Evolutionary conservation across 208 protist species (phyloP), one percentile per base, ranked within the genome.

Genomic region (Acanthamoeba triangularis): DNA sequence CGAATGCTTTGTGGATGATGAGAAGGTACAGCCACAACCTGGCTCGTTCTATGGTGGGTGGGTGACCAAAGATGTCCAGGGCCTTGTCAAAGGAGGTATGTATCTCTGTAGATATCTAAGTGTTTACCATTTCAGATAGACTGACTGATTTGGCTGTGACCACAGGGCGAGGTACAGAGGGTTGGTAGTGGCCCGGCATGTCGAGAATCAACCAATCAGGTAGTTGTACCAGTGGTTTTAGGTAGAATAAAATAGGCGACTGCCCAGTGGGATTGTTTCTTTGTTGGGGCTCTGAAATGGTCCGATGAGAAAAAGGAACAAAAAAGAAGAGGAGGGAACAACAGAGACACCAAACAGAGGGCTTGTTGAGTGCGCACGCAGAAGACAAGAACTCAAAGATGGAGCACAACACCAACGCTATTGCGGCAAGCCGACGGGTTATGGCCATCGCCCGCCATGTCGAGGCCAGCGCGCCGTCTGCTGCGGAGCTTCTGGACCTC

Each of bases 21-120:
- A 78, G 30, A 14, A 78, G 35, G 69, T 78, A n/a, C 69, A 20
- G 4, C 69, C 69, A 6, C 69, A 78, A 16, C 69, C 69, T 3
- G 69, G 69, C n/a, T 78, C 69, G 3, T 78, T 78, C 69, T 78
- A 78, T n/a, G 69, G 69, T 37, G 69, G 69, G 8, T 78, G 69
- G 69, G 35, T 78, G 3, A 78, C 69, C 33, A 47, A 10, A 2
- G 69, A 78, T 16, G 37, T 78, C 8, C 8, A 78, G 69, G 69
- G 69, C 69, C 3, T 78, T 3, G 69, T 78, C 69, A 78, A 78
- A 28, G 69, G 69, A 3, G 69, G 69, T 78, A 78, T n/a, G 69
- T 5, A 4, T 63, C 59, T 3, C 23, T 16, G 59, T 28, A 28
- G 59, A 4, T 63, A 63, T 5, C 11, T 6, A 63, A 4, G 18